These are phyloP conservation scores for Wickerhamiella vanderwaltii DNA, from an alignment of 805 yeast species.

Conservation along the genomic window DNA sequence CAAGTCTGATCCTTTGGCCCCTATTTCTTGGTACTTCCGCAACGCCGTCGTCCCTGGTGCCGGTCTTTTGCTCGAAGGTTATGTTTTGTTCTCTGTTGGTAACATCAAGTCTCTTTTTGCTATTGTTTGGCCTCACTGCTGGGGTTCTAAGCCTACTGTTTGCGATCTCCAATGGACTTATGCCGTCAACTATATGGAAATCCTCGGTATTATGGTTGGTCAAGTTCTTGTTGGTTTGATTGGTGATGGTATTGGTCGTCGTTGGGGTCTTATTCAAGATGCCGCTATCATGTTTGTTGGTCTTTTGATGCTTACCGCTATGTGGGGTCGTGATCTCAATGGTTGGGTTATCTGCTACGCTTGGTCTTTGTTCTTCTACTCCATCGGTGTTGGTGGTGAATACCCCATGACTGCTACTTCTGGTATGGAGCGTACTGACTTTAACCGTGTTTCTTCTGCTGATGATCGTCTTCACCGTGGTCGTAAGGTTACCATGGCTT, in stretches of 20 bases:
- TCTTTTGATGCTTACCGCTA: constrained; percentile 44
- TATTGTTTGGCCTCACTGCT: constrained; percentile 30
- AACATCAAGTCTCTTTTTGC: constrained; percentile 25
- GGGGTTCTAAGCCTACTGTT: constrained; percentile 21
- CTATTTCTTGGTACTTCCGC: constrained; percentile 28
- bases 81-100: constrained; percentile 30
- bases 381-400: constrained; percentile 51
- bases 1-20: constrained; percentile 27
- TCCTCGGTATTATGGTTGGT: constrained; percentile 45
- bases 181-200: constrained; percentile 28
- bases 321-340: constrained; percentile 44
- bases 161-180: constrained; percentile 29
- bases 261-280: constrained; percentile 48
- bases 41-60: constrained; percentile 30
- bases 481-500: constrained; percentile 28
- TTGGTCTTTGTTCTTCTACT: constrained; percentile 38
- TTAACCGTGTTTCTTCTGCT: constrained; percentile 22
- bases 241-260: constrained; percentile 48
- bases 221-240: constrained; percentile 46
- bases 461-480: constrained; percentile 32
- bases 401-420: constrained; percentile 53
- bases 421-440: constrained; percentile 47
- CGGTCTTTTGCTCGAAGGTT: constrained; percentile 31
- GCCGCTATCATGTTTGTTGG: constrained; percentile 48
- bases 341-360: constrained; percentile 43